A percentile compares a stretch with the other conserved stretches of the same genome.
phyloP scores from a whole-genome alignment of 495 filamentous ascomycete species.

The Eremomyces bilateralis region DNA sequence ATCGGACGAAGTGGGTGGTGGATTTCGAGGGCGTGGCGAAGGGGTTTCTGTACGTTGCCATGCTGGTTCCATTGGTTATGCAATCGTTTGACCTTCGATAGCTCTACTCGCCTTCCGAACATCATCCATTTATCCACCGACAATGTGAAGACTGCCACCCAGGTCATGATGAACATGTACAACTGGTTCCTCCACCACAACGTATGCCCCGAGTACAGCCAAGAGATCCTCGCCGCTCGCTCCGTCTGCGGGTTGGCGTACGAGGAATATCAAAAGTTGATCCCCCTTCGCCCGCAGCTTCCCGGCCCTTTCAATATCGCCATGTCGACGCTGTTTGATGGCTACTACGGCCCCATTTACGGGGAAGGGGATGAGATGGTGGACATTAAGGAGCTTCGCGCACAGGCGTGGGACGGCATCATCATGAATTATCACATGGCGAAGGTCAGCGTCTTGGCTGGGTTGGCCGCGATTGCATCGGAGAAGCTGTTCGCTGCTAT shows the following conservation, averaged over 20 bases:
- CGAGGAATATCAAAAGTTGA: conserved; percentile 38
- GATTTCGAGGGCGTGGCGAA: conserved; percentile 60
- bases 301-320: conserved; percentile 61
- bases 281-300: conserved; percentile 25
- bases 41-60: conserved; percentile 47
- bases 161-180: conserved; percentile 64
- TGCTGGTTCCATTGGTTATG: no score
- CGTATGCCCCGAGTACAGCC: conserved; percentile 52
- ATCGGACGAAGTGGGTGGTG: conserved; percentile 38
- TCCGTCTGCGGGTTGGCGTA: conserved; percentile 44
- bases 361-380: not conserved
- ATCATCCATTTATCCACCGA: no score
- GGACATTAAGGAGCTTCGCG: not conserved
- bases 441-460: not conserved
- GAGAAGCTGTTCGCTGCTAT: not conserved
- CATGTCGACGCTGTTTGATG: conserved; percentile 36
- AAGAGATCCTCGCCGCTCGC: conserved; percentile 42
- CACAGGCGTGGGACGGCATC: not conserved
- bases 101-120: no score
- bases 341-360: conserved; percentile 21
- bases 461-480: not conserved
- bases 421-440: not conserved
- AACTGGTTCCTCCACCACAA: conserved; percentile 69
- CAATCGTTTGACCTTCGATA: no score
- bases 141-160: no score